phyloP scores from a whole-genome alignment of 495 filamentous ascomycete genomes.

The Acidiella bohemica region DNA sequence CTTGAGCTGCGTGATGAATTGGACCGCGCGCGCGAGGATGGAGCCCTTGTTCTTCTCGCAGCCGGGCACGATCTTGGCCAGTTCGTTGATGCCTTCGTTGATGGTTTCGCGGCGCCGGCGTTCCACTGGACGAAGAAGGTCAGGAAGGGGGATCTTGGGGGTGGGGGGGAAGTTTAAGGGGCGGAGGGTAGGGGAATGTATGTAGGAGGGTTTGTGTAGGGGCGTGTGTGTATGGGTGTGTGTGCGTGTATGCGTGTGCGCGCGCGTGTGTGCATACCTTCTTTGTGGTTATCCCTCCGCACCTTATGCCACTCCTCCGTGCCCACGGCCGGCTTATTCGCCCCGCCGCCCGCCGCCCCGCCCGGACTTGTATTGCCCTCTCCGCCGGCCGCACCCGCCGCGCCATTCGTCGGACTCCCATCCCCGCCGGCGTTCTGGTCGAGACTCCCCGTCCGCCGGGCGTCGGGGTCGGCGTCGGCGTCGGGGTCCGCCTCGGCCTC shows the following conservation, averaged over 20 bases:
- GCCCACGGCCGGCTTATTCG: slow-evolving; percentile 71
- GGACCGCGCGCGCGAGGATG: slow-evolving; percentile 83
- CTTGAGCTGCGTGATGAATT: slow-evolving; percentile 87
- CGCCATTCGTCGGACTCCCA: slow-evolving; percentile 8
- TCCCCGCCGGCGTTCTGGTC: slow-evolving; percentile 4
- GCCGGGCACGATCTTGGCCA: slow-evolving; percentile 91
- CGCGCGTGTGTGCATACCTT: slow-evolving; percentile 47
- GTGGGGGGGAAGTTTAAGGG: too few species aligned
- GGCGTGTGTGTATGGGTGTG: too few species aligned
- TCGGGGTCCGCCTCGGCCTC: slow-evolving; percentile 24
- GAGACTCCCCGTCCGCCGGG: too few species aligned
- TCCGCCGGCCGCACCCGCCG: too few species aligned
- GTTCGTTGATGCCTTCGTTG: slow-evolving; percentile 97
- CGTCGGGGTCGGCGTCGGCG: slow-evolving; percentile 23
- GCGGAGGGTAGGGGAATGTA: slow-evolving; percentile 1
- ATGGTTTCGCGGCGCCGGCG: slow-evolving; percentile 95
- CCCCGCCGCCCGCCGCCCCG: not conserved
- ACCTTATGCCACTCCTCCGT: slow-evolving; percentile 98
- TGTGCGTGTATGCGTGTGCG: not conserved
- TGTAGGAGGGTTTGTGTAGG: not conserved
- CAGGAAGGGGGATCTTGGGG: not conserved
- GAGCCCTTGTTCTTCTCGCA: slow-evolving; percentile 99
- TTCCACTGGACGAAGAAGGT: slow-evolving; percentile 51
- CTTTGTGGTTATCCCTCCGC: slow-evolving; percentile 96
- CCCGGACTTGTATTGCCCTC: slow-evolving; percentile 28